Conservation (phyloP, 106 monocot genomes). For the Allium sativum region DNA sequence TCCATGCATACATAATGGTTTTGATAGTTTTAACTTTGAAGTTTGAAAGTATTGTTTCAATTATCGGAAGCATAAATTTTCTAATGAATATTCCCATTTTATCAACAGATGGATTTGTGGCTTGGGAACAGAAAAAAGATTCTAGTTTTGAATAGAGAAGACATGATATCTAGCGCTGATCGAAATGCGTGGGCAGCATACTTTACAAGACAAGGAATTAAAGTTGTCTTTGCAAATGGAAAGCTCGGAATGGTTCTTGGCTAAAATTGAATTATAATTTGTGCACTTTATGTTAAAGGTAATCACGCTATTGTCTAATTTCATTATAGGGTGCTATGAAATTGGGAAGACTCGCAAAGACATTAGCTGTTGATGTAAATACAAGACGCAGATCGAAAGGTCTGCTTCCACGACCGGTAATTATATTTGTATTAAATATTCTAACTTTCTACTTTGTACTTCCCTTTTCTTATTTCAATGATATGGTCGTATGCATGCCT, state of each 20-base stretch:
- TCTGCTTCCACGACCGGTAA: conserved; percentile 93
- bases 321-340: conserved; percentile 74
- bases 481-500: too few species aligned
- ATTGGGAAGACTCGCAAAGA: conserved; percentile 84
- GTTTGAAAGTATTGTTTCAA: not conserved
- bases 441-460: not conserved
- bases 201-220: conserved; percentile 75
- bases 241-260: conserved; percentile 75
- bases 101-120: conserved; percentile 88
- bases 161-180: conserved; percentile 87
- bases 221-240: conserved; percentile 90
- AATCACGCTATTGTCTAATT: not conserved
- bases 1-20: too few species aligned
- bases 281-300: not conserved
- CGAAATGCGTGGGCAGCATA: conserved; percentile 93
- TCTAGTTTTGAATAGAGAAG: conserved; percentile 95
- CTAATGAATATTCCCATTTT: not conserved
- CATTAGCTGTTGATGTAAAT: conserved; percentile 76
- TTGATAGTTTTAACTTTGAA: too few species aligned
- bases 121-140: conserved; percentile 82
- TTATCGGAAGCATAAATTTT: not conserved
- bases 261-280: not conserved
- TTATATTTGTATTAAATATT: not conserved
- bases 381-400: conserved; percentile 78
- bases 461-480: not conserved